Conservation (phyloP, 257 asterid species). For the Leonotis leonurus region DNA sequence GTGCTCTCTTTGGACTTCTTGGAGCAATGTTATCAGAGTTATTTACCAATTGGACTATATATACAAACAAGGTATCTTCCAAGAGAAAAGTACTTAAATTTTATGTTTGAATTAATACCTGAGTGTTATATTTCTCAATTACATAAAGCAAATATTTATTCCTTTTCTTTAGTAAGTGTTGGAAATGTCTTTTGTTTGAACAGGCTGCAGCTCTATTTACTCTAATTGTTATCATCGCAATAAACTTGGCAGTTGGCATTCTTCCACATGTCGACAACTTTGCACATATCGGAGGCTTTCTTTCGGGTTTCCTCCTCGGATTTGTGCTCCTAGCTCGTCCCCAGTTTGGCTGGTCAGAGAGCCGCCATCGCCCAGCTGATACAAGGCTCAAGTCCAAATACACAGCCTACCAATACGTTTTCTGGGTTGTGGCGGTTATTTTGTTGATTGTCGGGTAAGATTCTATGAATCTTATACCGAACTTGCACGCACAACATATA, state of each 20-base stretch:
- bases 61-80: constrained; percentile 60
- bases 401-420: constrained; percentile 49
- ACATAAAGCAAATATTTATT: background rate
- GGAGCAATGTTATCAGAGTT: constrained; percentile 91
- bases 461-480: background rate
- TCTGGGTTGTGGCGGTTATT: constrained; percentile 37
- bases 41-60: constrained; percentile 83
- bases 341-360: constrained; percentile 73
- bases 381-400: constrained; percentile 65
- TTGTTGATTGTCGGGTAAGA: constrained; percentile 65
- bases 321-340: constrained; percentile 68
- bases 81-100: background rate
- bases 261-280: constrained; percentile 85
- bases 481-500: background rate
- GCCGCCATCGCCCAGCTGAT: constrained; percentile 42
- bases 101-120: background rate
- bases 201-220: constrained; percentile 87
- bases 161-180: too few species aligned
- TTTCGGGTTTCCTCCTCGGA: constrained; percentile 75
- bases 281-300: constrained; percentile 88
- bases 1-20: constrained; percentile 87
- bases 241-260: constrained; percentile 77
- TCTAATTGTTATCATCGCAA: constrained; percentile 50
- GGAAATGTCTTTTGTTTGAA: background rate
- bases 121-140: background rate